phyloP scores from a whole-genome alignment of 1,284 basidiomycete species.

The Mycocalia duriaeana region DNA sequence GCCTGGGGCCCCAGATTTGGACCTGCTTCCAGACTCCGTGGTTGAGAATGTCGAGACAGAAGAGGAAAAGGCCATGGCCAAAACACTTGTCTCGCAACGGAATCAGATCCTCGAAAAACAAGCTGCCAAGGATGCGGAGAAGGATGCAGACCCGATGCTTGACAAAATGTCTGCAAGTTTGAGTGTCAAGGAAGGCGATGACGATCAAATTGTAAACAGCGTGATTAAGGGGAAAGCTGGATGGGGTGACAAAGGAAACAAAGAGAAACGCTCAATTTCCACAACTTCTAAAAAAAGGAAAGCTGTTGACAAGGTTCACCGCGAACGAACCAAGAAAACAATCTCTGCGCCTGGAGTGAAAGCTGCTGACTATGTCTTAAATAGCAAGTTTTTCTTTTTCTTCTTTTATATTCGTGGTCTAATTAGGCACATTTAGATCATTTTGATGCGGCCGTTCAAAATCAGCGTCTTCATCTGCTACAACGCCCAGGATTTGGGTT shows the following conservation, averaged over 20 bases:
- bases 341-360: too few species aligned
- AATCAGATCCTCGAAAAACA: conserved; percentile 34
- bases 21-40: conserved; percentile 41
- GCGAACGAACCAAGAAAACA: conserved; percentile 13
- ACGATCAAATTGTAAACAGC: conserved; percentile 14
- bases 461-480: too few species aligned
- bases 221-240: conserved; percentile 19
- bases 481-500: too few species aligned
- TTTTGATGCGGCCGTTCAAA: too few species aligned
- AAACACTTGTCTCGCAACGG: conserved; percentile 33
- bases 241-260: background rate
- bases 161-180: conserved; percentile 18
- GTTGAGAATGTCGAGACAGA: conserved; percentile 44
- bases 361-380: too few species aligned
- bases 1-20: conserved; percentile 39
- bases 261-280: conserved; percentile 2
- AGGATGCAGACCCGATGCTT: conserved; percentile 19
- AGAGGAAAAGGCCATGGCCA: conserved; percentile 32
- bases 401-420: too few species aligned
- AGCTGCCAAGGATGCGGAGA: conserved; percentile 29
- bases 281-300: conserved; percentile 12
- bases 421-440: too few species aligned
- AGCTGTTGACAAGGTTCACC: conserved; percentile 14
- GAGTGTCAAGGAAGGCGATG: conserved; percentile 23
- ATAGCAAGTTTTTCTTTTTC: too few species aligned